Conservation (phyloP, 1,139 yeast genomes). For the Zygosaccharomyces pseudobailii region DNA sequence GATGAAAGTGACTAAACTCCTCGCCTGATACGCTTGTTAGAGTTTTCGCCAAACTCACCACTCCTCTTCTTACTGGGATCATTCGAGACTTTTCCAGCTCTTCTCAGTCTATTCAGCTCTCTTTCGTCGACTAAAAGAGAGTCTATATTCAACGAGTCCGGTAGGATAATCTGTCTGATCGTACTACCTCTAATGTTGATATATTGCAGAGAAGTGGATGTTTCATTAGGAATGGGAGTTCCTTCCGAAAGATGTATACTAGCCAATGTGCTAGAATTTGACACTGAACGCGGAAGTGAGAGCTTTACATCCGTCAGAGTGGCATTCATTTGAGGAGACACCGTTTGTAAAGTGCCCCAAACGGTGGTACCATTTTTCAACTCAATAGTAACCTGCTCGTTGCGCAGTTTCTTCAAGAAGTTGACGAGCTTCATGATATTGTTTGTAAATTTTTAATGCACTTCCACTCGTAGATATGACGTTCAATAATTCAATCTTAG, state of each 20-base stretch:
- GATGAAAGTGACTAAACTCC: conserved; percentile 20
- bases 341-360: conserved; percentile 69
- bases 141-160: conserved; percentile 85
- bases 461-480: background rate
- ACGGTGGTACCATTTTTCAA: conserved; percentile 81
- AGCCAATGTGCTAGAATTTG: conserved; percentile 23
- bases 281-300: conserved; percentile 20
- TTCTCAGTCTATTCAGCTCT: conserved; percentile 27
- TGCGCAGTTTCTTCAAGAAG: conserved; percentile 80
- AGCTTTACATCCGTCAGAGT: conserved; percentile 71
- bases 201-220: conserved; percentile 65
- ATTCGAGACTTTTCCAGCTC: conserved; percentile 25
- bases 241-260: conserved; percentile 24
- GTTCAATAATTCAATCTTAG: too few relatives aligned
- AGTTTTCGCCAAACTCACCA: conserved; percentile 22
- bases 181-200: conserved; percentile 89
- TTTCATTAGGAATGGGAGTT: conserved; percentile 36
- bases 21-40: conserved; percentile 35
- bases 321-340: conserved; percentile 90
- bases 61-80: conserved; percentile 31
- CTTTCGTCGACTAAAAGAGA: conserved; percentile 57
- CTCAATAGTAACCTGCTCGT: conserved; percentile 88
- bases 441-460: background rate
- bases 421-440: conserved; percentile 55
- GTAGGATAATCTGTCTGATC: conserved; percentile 76